Base-by-base conservation (phyloP, 169 alveolate species). In the Cryptosporidium ubiquitum region DNA sequence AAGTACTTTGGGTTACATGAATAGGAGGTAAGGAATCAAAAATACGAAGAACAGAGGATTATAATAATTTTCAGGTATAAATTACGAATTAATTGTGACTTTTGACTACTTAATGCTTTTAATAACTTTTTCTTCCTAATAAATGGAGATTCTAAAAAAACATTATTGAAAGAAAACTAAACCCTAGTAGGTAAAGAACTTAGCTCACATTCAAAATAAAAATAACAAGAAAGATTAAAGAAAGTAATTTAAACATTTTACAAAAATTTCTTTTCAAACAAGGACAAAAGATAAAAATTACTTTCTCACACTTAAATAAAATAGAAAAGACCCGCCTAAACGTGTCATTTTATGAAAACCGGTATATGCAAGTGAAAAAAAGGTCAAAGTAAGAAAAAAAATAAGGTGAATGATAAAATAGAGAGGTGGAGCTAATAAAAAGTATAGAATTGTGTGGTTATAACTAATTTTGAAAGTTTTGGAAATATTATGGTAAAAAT, bases 361-460 rank as follows among this genome's bases (percentile, higher is more conserved):
- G 35, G 66, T 55, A 26, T 55, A 23, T n/a, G 66, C 35, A 5
- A 23, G 37, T 26, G 9, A 26, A 26, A 73, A 66, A 35, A 68
- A 69, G 68, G 52, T 74, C 26, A 91, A 86, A 35, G 85, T 70
- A 26, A 20, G 10, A 23, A 23, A 26, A 26, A 14, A 9, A 23
- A 7, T 23, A 26, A 5, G 42, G 52, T 44, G n/a, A 6, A 20
- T 51, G 61, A 2, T 9, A 20, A n/a, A 26, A 2, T 26, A 55
- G 37, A 55, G 12, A 20, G 16, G 9, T 2, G 29, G n/a, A 26
- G n/a, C 16, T 10, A 20, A 9, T 7, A 55, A 26, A 7, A 55
- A 18, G 20, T 1, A 7, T 12, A 55, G 9, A 1, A 55, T 23
- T 23, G 37, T 23, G 35, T 55, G 66, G 20, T 7, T 55, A 9